Conservation (phyloP, 2,329 filamentous ascomycete species). For the Fusarium sp. region DNA sequence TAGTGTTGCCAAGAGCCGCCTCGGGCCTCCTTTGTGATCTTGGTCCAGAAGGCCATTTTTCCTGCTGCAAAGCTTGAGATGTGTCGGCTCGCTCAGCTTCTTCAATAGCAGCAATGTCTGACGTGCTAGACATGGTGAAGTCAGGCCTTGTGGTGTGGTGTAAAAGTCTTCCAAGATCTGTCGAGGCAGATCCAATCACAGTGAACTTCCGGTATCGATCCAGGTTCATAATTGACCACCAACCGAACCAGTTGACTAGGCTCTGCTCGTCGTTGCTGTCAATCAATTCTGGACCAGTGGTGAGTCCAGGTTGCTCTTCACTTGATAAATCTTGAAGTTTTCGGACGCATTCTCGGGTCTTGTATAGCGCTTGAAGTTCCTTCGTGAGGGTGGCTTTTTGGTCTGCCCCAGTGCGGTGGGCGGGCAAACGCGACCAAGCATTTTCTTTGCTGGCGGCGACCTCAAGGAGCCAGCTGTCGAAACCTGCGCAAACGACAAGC, state of each 20-base stretch:
- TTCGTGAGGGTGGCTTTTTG: not conserved
- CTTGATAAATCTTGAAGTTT: conserved; percentile 33
- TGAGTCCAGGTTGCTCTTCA: conserved; percentile 49
- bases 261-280: conserved; percentile 71
- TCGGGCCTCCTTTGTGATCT: not conserved
- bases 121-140: conserved; percentile 47
- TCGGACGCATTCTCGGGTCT: conserved; percentile 41
- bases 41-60: not conserved
- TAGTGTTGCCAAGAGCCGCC: conserved; percentile 20
- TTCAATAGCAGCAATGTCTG: conserved; percentile 51
- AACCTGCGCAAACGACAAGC: conserved; percentile 49
- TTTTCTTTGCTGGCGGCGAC: conserved; percentile 43
- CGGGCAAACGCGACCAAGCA: not conserved
- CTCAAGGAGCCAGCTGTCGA: conserved; percentile 50
- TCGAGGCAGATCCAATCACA: conserved; percentile 63
- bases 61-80: not conserved
- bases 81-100: conserved; percentile 13
- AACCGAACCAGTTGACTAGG: conserved; percentile 72
- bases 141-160: conserved; percentile 43
- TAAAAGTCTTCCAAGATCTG: conserved; percentile 39
- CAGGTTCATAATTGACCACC: conserved; percentile 64
- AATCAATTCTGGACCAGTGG: conserved; percentile 62
- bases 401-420: not conserved
- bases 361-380: conserved; percentile 39
- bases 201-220: conserved; percentile 66